Evolutionary conservation across 768 basidiomycete species (phyloP), one percentile per base, ranked within the genome.

Genomic region (Hypholoma fasciculare): DNA sequence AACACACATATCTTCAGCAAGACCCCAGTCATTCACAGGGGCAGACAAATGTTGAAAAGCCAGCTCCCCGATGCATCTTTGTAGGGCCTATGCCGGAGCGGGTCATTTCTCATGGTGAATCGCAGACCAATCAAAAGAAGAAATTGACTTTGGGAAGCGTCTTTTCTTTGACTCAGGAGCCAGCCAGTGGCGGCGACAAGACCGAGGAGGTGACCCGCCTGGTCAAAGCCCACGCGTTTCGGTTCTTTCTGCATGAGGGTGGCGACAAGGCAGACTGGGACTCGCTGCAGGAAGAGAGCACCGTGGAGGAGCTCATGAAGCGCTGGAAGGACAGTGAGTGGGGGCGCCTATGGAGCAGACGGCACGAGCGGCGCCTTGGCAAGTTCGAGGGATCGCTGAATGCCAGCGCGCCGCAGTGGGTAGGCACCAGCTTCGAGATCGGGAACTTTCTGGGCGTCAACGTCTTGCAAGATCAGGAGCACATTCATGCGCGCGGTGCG

Each of bases 21-120:
- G 30, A 34, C 30, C 30, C 30, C 2, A 9, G 30, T 2, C 20
- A 12, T 23, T 23, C 52, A 11, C 30, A 26, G 7, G 17, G 7
- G 19, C 51, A 26, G 12, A 12, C 26, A 19, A 8, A 47, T 40
- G 8, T 26, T 27, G 43, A 17, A 46, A 17, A 47, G 26, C 30
- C 23, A 2, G 39, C 61, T 37, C 75, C 74, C 58, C 76, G 77
- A 54, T 81, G 92, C 30, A 69, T 87, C 52, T 92, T 92, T 71
- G 76, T 94, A 44, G 92, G 92, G 0, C 88, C 91, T 3, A 79
- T 92, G 76, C 90, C 90, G 12, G 85, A 87, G 65, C 82, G 78
- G 56, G 76, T 84, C 56, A 71, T 83, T 54, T 72, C 72, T 3
- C 71, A 69, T 51, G 71, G 73, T 46, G 77, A 83, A 61, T 68